A percentile compares a stretch with the other conserved stretches of the same genome.
Evolutionary conservation across 495 filamentous ascomycete genomes (phyloP).

Genomic region (Xylaria grammica): DNA sequence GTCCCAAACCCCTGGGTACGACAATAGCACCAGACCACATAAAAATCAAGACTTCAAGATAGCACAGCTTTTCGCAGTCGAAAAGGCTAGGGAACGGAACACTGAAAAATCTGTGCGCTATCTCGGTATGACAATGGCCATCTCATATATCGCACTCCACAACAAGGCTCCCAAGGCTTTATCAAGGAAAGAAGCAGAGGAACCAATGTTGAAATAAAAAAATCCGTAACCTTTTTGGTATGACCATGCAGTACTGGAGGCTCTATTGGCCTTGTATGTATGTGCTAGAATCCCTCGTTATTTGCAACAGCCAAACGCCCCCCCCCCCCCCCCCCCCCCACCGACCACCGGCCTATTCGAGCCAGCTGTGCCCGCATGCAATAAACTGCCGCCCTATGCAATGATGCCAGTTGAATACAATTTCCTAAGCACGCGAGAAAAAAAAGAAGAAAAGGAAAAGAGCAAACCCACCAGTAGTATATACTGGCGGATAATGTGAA

Average conservation of each 20-base stretch:
- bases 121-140: slow-evolving; percentile 1
- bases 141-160: slow-evolving; percentile 12
- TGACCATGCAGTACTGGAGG: slow-evolving; percentile 22
- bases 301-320: slow-evolving; percentile 41
- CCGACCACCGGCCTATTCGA: slow-evolving; percentile 32
- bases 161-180: neutral
- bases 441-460: slow-evolving; percentile 29
- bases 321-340: slow-evolving; percentile 33
- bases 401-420: slow-evolving; percentile 35
- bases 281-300: slow-evolving; percentile 39
- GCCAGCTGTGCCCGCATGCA: slow-evolving; percentile 38
- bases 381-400: slow-evolving; percentile 40
- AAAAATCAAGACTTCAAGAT: slow-evolving; percentile 5
- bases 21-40: neutral
- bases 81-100: neutral
- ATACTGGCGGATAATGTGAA: slow-evolving; percentile 17
- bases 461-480: slow-evolving; percentile 26
- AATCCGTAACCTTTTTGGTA: slow-evolving; percentile 26
- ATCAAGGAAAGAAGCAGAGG: slow-evolving; percentile 8
- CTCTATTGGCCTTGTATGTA: slow-evolving; percentile 31
- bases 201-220: slow-evolving; percentile 14
- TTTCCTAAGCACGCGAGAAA: slow-evolving; percentile 27
- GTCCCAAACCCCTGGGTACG: neutral
- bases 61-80: slow-evolving; percentile 2
- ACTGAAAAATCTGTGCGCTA: slow-evolving; percentile 2